Evolutionary conservation across 768 basidiomycete genomes (phyloP).

Genomic region (Boletus huronensis): DNA sequence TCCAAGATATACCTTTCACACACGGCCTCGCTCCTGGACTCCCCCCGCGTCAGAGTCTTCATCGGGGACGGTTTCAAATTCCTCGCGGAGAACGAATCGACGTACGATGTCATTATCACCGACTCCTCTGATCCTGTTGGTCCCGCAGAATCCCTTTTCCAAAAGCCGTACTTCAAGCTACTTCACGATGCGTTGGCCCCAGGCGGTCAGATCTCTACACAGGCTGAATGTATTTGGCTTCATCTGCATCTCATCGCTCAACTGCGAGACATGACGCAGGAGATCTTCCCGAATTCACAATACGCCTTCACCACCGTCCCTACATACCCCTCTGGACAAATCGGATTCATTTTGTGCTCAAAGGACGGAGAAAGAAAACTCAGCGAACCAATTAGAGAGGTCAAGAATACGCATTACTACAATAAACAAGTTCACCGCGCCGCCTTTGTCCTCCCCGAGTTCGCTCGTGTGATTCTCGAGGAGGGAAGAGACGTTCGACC

Average conservation of each 20-base stretch:
- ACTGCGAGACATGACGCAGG: conserved; percentile 63
- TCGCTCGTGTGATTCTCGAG: conserved; percentile 69
- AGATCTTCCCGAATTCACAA: conserved; percentile 75
- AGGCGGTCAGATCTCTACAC: conserved; percentile 92
- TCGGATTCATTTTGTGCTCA: conserved; percentile 89
- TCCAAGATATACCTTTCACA: conserved; percentile 92
- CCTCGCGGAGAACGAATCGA: conserved; percentile 78
- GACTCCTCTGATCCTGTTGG: conserved; percentile 98
- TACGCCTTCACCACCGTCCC: conserved; percentile 97
- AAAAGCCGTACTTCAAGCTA: conserved; percentile 96
- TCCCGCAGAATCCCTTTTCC: conserved; percentile 90
- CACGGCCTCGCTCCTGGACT: conserved; percentile 81
- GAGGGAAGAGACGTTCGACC: conserved; percentile 72
- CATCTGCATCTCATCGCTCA: conserved; percentile 84
- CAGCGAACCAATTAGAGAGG: conserved; percentile 66
- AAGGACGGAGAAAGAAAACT: conserved; percentile 71
- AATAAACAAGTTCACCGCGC: conserved; percentile 74
- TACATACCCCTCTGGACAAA: conserved; percentile 97
- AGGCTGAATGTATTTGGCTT: conserved; percentile 94
- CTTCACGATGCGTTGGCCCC: conserved; percentile 85
- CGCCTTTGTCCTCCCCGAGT: conserved; percentile 92
- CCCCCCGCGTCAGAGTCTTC: conserved; percentile 77
- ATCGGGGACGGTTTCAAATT: conserved; percentile 98
- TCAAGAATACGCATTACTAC: conserved; percentile 78
- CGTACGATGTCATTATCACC: conserved; percentile 97